Evolutionary conservation across 345 rosid species (phyloP), one percentile per base, ranked within the genome.

Genomic region (sweet orange (Citrus sinensis)): DNA sequence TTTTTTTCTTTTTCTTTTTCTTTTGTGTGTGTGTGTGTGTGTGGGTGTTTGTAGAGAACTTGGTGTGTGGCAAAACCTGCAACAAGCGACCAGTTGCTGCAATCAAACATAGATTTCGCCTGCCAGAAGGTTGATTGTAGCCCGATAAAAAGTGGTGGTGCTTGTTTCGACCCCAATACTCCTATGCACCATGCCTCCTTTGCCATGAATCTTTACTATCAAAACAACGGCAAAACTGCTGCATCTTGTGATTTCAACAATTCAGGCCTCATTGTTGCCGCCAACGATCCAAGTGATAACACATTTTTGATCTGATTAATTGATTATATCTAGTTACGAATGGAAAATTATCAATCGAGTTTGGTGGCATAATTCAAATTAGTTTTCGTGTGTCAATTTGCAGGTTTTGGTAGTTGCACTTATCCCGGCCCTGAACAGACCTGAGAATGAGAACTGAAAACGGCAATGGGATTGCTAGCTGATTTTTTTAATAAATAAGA

Each of bases 141-240:
- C 3, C 60, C 60, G 11, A 79, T 82, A 19, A 29, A 20, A 46
- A 40, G 9, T 1, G 69, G 55, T 0, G 65, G 69, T 14, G 1
- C 51, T 5, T 76, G 81, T 79, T 80, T 72, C 73, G 3, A 51
- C 6, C 86, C 83, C 8, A 27, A 73, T 46, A 76, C 67, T 37
- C 42, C 4, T 2, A 13, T 72, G 22, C 74, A 76, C 68, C 85
- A 76, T 59, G 82, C 85, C 16, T 79, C 81, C 7, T 73, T 67
- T 34, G 80, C 75, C 39, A 76, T 79, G 85, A 83, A 80, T 20
- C 17, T 71, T 54, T 83, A 73, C 74, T 80, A 68, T 70, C 83
- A 80, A 55, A 10, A 13, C 5, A 40, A 24, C 24, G 58, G 83
- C 59, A 70, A 79, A n/a, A 75, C 60, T 19, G 19, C 22, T 7